Evolutionary conservation across 192 early-diverging fungal species (phyloP).

Genomic region (Coemansia sp.): DNA sequence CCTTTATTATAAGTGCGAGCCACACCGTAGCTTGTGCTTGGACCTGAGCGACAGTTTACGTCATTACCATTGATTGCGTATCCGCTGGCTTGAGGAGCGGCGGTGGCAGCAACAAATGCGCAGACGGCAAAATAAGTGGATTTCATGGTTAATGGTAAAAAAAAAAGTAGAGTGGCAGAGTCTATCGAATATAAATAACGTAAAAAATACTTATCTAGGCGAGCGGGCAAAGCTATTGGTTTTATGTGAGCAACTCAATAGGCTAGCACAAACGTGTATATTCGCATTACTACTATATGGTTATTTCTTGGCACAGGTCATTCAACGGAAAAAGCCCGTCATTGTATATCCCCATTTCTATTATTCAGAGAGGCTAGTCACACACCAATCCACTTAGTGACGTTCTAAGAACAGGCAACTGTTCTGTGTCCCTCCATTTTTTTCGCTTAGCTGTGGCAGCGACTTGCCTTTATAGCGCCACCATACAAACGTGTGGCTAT

Average conservation of each 20-base stretch:
- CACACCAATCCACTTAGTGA: neutral
- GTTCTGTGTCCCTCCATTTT: too few relatives aligned
- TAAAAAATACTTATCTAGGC: too few relatives aligned
- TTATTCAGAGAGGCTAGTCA: neutral
- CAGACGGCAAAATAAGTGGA: neutral
- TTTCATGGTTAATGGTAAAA: neutral
- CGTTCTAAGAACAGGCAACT: neutral
- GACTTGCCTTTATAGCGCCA: too few relatives aligned
- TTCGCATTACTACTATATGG: neutral
- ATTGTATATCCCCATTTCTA: neutral
- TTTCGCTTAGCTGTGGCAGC: too few relatives aligned
- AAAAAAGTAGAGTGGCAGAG: too few relatives aligned
- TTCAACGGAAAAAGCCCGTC: neutral
- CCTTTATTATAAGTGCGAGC: neutral
- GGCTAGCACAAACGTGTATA: neutral
- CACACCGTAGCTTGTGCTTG: slow-evolving; percentile 9
- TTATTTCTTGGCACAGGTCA: neutral
- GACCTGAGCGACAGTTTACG: slow-evolving; percentile 20
- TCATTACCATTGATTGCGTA: slow-evolving; percentile 7
- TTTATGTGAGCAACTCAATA: too few relatives aligned
- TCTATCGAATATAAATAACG: too few relatives aligned
- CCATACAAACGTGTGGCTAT: too few relatives aligned
- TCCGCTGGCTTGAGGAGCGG: neutral
- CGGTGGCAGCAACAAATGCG: neutral
- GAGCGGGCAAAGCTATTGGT: too few relatives aligned